Conservation (phyloP, 2,329 filamentous ascomycete species). For the Scortechinia acanthostroma region DNA sequence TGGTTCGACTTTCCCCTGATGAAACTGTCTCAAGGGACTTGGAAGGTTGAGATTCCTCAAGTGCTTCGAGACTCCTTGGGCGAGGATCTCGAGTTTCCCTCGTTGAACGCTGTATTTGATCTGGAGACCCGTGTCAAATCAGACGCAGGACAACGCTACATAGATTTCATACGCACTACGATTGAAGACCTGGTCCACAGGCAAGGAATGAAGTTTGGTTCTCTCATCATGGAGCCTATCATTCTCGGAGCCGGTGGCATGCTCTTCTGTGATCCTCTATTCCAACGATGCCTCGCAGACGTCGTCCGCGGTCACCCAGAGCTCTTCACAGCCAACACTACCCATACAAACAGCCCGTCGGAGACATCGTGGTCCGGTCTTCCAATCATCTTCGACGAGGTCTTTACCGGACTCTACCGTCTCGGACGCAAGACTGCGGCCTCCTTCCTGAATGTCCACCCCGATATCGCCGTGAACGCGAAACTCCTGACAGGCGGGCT, state of each 20-base stretch:
- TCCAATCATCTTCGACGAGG: constrained; percentile 60
- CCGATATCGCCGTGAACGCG: constrained; percentile 59
- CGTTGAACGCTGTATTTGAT: constrained; percentile 39
- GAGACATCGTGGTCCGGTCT: constrained; percentile 44
- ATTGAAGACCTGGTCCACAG: constrained; percentile 31
- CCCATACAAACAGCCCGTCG: constrained; percentile 5
- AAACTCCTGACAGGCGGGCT: constrained; percentile 62
- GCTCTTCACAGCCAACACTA: constrained; percentile 24
- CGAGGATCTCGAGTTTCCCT: constrained; percentile 22
- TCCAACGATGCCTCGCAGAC: constrained; percentile 49
- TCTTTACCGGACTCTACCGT: constrained; percentile 64
- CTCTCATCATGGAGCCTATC: constrained; percentile 58
- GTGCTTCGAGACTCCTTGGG: constrained; percentile 32
- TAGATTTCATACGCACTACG: constrained; percentile 36
- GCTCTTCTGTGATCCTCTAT: constrained; percentile 60
- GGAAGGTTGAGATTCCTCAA: constrained; percentile 42
- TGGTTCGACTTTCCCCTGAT: constrained; percentile 64
- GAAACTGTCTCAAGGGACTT: constrained; percentile 46
- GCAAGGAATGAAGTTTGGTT: constrained; percentile 49
- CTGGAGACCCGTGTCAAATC: constrained; percentile 25
- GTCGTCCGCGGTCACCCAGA: constrained; percentile 39
- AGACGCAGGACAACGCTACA: constrained; percentile 30
- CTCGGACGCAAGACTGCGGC: constrained; percentile 51
- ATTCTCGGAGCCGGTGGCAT: constrained; percentile 63
- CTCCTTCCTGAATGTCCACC: constrained; percentile 44